phyloP scores from a whole-genome alignment of 2,329 filamentous ascomycete species.

The Ophidiomyces ophidiicola region DNA sequence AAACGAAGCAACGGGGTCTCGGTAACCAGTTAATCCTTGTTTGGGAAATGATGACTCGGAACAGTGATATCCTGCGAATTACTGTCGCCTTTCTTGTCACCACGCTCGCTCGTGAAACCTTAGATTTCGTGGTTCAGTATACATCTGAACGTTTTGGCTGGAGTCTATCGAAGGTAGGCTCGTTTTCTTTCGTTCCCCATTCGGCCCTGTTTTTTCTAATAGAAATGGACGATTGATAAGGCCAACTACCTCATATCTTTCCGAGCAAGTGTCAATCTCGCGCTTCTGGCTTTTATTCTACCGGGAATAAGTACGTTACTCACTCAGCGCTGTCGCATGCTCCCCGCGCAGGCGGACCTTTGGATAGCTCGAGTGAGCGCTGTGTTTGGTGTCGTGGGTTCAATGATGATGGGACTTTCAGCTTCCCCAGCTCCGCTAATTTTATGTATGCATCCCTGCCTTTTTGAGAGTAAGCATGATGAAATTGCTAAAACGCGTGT shows the following conservation, averaged over 20 bases:
- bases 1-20: background rate
- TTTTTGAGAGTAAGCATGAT: background rate
- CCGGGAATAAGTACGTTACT: slow-evolving; percentile 1
- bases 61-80: background rate
- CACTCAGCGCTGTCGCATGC: background rate
- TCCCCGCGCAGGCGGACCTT: slow-evolving; percentile 1
- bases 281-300: background rate
- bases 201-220: background rate
- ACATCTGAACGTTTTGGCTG: slow-evolving; percentile 5
- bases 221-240: background rate
- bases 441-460: background rate
- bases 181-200: background rate
- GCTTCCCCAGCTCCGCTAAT: background rate
- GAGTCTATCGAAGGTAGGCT: slow-evolving; percentile 3
- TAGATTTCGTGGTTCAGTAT: slow-evolving; percentile 8
- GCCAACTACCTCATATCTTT: slow-evolving; percentile 7
- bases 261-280: slow-evolving; percentile 1
- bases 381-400: slow-evolving; percentile 3
- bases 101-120: background rate
- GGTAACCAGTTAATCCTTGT: slow-evolving; percentile 1
- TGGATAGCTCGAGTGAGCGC: slow-evolving; percentile 9
- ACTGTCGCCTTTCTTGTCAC: background rate
- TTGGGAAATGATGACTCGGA: background rate
- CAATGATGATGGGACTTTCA: slow-evolving; percentile 6
- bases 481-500: too few relatives aligned